These are phyloP conservation scores for Diaporthe australafricana DNA, from an alignment of 2,329 filamentous ascomycete genomes.

Conservation along the genomic window DNA sequence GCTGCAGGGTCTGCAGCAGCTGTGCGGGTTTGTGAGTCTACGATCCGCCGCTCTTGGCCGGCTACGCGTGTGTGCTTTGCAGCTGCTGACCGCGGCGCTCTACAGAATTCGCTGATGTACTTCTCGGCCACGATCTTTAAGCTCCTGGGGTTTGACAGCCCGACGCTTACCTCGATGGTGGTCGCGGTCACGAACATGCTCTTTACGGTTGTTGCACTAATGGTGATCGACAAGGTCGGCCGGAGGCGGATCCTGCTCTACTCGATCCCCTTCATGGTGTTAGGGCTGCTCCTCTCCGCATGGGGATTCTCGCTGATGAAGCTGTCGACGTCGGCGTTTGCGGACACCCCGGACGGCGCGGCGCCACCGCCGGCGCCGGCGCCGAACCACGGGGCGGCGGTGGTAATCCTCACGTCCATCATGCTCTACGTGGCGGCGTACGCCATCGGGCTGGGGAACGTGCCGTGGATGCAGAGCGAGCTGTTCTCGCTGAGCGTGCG, in stretches of 20 bases:
- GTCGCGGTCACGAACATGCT: constrained; percentile 85
- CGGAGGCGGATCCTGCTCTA: constrained; percentile 83
- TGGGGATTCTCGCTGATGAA: constrained; percentile 77
- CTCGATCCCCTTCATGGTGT: constrained; percentile 86
- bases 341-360: constrained; percentile 33
- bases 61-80: neutral
- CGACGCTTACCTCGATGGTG: constrained; percentile 82
- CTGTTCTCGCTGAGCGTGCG: constrained; percentile 84
- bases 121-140: constrained; percentile 87
- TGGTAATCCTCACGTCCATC: constrained; percentile 78
- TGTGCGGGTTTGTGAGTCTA: constrained; percentile 80
- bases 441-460: constrained; percentile 88
- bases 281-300: constrained; percentile 77
- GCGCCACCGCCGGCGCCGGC: constrained; percentile 38
- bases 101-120: constrained; percentile 89
- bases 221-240: constrained; percentile 83
- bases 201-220: constrained; percentile 80
- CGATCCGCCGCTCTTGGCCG: no score
- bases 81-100: constrained; percentile 22
- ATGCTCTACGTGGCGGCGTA: constrained; percentile 88
- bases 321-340: constrained; percentile 46
- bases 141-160: constrained; percentile 80
- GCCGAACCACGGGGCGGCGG: constrained; percentile 51
- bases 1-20: constrained; percentile 87
- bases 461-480: constrained; percentile 97